phyloP scores from a whole-genome alignment of 805 yeast genomes.

The Cyberlindnera nakhonratchasimensis region DNA sequence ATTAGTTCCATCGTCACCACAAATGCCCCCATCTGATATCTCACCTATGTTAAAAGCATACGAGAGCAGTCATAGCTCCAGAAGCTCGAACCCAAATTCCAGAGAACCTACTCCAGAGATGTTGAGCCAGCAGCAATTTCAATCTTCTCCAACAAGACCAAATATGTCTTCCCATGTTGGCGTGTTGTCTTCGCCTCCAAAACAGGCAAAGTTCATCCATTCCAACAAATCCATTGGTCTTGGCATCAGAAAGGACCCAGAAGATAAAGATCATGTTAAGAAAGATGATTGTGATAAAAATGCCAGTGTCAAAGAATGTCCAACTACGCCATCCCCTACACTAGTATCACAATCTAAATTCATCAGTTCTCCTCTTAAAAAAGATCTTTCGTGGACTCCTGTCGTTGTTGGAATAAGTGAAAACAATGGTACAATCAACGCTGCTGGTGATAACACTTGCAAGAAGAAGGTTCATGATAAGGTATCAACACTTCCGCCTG shows the following conservation, averaged over 20 bases:
- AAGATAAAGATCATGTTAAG: constrained; percentile 33
- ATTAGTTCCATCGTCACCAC: constrained; percentile 11
- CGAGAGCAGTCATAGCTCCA: constrained; percentile 7
- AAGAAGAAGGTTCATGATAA: constrained; percentile 29
- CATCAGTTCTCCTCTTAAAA: constrained; percentile 16
- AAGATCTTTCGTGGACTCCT: constrained; percentile 26
- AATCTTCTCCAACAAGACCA: constrained; percentile 8
- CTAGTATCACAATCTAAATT: constrained; percentile 35
- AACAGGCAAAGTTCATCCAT: constrained; percentile 14
- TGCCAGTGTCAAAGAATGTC: constrained; percentile 31
- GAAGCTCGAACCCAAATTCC: constrained; percentile 7
- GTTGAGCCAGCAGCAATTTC: constrained; percentile 9
- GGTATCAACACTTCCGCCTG: constrained; percentile 75
- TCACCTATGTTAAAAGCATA: constrained; percentile 10
- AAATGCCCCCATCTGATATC: constrained; percentile 11
- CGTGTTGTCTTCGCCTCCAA: constrained; percentile 10
- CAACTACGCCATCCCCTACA: constrained; percentile 44
- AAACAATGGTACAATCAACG: constrained; percentile 2
- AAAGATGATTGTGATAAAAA: too few relatives aligned
- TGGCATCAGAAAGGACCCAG: constrained; percentile 16
- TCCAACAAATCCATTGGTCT: constrained; percentile 14
- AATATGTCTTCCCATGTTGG: constrained; percentile 1
- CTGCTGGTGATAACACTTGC: constrained; percentile 3
- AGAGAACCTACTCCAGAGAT: constrained; percentile 16
- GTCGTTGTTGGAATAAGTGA: constrained; percentile 19